Percentiles rank a stretch among this genome's conserved stretches.
These are phyloP conservation scores for Penicillium sp. DNA, from an alignment of 2,329 filamentous ascomycete species.

Conservation along the genomic window DNA sequence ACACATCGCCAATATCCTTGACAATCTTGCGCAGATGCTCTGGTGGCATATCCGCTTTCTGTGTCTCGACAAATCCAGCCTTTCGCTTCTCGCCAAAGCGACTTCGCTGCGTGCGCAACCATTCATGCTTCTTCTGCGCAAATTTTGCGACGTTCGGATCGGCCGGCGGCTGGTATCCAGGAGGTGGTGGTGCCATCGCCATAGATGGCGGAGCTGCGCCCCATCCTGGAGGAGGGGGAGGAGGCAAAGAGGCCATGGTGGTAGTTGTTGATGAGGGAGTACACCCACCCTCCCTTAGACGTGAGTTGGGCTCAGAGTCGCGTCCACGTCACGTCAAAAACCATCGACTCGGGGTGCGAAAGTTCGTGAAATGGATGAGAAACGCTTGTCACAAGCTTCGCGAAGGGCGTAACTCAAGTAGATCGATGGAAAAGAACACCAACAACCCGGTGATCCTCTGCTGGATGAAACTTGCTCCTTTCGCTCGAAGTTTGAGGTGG, in stretches of 20 bases:
- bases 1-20: slow-evolving; percentile 97
- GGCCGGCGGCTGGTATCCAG: slow-evolving; percentile 76
- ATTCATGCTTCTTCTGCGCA: slow-evolving; percentile 98
- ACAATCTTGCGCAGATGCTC: slow-evolving; percentile 99
- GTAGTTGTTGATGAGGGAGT: slow-evolving; percentile 27
- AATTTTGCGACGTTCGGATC: slow-evolving; percentile 91
- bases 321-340: slow-evolving; percentile 36
- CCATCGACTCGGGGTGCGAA: slow-evolving; percentile 15
- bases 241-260: slow-evolving; percentile 62
- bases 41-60: slow-evolving; percentile 98
- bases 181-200: slow-evolving; percentile 72
- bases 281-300: slow-evolving; percentile 27
- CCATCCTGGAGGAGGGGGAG: slow-evolving; percentile 69
- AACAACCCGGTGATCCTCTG: slow-evolving; percentile 20
- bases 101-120: slow-evolving; percentile 87
- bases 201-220: slow-evolving; percentile 55
- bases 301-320: slow-evolving; percentile 34
- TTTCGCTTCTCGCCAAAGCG: slow-evolving; percentile 97
- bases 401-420: not conserved
- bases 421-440: slow-evolving; percentile 23
- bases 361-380: not conserved
- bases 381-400: not conserved
- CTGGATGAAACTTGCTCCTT: slow-evolving; percentile 28
- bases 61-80: slow-evolving; percentile 93
- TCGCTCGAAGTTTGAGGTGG: slow-evolving; percentile 41